Evolutionary conservation across 768 basidiomycete species (phyloP).

Genomic region (Gautieria morchelliformis): DNA sequence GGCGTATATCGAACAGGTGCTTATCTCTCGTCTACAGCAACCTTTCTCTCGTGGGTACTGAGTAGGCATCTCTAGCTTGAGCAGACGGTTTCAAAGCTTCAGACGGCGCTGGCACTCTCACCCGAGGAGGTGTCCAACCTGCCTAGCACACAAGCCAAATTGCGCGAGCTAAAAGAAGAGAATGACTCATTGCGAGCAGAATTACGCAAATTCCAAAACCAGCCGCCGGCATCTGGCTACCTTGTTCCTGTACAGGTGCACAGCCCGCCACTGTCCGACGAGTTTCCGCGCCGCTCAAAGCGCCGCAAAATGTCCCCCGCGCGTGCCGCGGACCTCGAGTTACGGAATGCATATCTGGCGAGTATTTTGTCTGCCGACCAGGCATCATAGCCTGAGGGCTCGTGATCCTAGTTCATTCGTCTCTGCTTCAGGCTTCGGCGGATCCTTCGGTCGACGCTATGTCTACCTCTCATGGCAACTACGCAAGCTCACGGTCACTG

Average conservation of each 20-base stretch:
- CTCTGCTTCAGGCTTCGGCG: neutral
- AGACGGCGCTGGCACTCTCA: slow-evolving; percentile 60
- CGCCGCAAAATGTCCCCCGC: neutral
- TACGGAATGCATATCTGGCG: slow-evolving; percentile 5
- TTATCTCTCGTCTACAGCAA: slow-evolving; percentile 10
- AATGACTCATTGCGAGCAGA: slow-evolving; percentile 43
- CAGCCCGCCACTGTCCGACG: neutral
- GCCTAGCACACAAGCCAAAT: slow-evolving; percentile 63
- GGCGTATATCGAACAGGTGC: slow-evolving; percentile 84
- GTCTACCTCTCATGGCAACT: neutral
- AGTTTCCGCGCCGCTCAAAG: neutral
- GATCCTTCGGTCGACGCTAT: neutral
- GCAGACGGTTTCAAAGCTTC: slow-evolving; percentile 77
- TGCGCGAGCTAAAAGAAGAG: slow-evolving; percentile 78
- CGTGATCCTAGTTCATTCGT: slow-evolving; percentile 9
- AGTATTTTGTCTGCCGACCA: slow-evolving; percentile 2
- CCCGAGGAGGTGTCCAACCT: slow-evolving; percentile 68
- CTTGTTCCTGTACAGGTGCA: neutral
- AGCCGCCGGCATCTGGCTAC: neutral
- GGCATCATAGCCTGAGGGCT: neutral
- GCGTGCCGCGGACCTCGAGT: neutral
- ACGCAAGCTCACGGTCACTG: neutral
- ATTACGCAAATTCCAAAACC: slow-evolving; percentile 5
- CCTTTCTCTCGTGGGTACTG: slow-evolving; percentile 9
- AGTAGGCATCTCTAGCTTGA: slow-evolving; percentile 46